These are phyloP conservation scores for Spergularia marina DNA, from an alignment of 148 eudicot genomes.

Conservation along the genomic window DNA sequence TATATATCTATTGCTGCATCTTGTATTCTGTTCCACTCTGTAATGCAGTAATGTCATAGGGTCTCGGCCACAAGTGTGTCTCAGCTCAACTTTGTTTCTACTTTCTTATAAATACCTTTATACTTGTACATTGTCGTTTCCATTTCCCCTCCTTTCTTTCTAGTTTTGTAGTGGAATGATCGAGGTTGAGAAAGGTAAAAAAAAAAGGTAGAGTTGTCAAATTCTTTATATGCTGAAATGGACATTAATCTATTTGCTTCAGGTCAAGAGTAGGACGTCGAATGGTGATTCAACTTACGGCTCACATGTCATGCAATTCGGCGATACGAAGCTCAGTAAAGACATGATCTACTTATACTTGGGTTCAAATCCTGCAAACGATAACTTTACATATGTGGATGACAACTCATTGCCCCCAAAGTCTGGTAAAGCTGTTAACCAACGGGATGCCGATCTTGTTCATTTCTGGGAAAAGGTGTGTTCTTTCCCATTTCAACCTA, in stretches of 20 bases:
- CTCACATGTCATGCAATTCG: slow-evolving; percentile 96
- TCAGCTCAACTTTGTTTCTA: neutral
- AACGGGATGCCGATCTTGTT: slow-evolving; percentile 95
- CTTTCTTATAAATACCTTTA: no score
- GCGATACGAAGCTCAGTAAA: slow-evolving; percentile 59
- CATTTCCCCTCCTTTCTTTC: neutral
- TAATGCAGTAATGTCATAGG: no score
- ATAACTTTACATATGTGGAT: slow-evolving; percentile 55
- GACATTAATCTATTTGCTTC: slow-evolving; percentile 12
- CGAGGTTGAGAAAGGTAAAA: neutral
- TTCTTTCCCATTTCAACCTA: neutral
- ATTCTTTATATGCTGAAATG: neutral
- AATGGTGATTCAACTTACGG: slow-evolving; percentile 63
- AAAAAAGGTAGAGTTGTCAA: neutral
- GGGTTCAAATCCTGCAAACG: slow-evolving; percentile 95
- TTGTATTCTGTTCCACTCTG: neutral
- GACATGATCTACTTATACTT: slow-evolving; percentile 58
- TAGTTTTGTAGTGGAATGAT: neutral
- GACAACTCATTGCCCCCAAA: slow-evolving; percentile 47
- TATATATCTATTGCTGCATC: neutral
- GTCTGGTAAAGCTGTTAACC: slow-evolving; percentile 71
- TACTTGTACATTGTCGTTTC: neutral
- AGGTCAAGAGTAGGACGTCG: slow-evolving; percentile 82
- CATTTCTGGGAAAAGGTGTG: slow-evolving; percentile 96
- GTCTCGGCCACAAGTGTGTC: neutral